Percentiles rank a stretch among this genome's conserved stretches.
Evolutionary conservation across 2,329 filamentous ascomycete species (phyloP).

Genomic region (Xylariales sp.): DNA sequence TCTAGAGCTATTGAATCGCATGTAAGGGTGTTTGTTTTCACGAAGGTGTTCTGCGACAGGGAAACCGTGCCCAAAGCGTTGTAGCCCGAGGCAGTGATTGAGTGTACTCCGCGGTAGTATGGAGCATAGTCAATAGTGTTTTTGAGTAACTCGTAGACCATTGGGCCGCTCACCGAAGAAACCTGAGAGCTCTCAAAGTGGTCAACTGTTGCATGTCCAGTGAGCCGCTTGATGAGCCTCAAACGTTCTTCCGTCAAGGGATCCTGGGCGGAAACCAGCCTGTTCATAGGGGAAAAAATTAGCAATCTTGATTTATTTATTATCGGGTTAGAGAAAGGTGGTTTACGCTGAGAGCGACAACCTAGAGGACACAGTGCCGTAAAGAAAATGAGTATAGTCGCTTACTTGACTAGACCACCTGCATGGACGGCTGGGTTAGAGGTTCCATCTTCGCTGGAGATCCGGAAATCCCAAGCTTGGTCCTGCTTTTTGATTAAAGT

Average conservation of each 20-base stretch:
- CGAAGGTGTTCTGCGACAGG: background rate
- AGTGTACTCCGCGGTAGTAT: constrained; percentile 18
- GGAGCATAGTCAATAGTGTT: constrained; percentile 14
- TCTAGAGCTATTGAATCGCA: background rate
- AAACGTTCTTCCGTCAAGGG: constrained; percentile 15
- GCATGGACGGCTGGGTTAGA: background rate
- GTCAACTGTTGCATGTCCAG: background rate
- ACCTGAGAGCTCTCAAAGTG: background rate
- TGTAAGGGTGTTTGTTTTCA: background rate
- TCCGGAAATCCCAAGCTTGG: constrained; percentile 9
- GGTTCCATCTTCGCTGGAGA: constrained; percentile 3
- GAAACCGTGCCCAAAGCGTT: constrained; percentile 10
- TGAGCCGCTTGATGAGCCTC: constrained; percentile 16
- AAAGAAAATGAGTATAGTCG: too few species aligned
- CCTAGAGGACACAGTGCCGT: too few species aligned
- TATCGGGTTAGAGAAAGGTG: too few species aligned
- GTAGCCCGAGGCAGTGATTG: background rate
- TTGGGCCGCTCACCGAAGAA: constrained; percentile 11
- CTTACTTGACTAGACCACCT: constrained; percentile 4
- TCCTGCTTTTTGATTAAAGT: constrained; percentile 1
- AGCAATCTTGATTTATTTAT: too few species aligned
- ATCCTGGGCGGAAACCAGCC: background rate
- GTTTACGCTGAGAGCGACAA: too few species aligned
- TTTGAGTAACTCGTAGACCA: constrained; percentile 13
- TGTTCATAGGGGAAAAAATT: too few species aligned